These are phyloP conservation scores for Mycena crocata DNA, from an alignment of 768 basidiomycete genomes.

Conservation along the genomic window DNA sequence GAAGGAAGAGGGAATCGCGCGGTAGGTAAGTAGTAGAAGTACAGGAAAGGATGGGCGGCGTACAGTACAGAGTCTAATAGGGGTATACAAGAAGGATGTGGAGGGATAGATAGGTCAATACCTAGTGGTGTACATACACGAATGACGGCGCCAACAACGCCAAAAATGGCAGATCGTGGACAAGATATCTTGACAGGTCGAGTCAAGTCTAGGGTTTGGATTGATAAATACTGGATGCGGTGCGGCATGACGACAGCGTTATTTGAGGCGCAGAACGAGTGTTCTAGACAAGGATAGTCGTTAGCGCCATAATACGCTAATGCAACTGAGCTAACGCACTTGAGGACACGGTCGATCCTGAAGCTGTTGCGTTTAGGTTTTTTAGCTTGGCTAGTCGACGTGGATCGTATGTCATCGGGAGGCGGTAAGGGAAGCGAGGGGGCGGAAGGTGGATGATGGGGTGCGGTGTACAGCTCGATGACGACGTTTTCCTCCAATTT, in stretches of 20 bases:
- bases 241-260: neutral
- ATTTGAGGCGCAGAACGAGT: slow-evolving; percentile 22
- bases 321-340: slow-evolving; percentile 1
- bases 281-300: slow-evolving; percentile 8
- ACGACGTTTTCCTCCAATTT: slow-evolving; percentile 13
- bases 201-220: neutral
- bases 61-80: neutral
- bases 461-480: slow-evolving; percentile 14
- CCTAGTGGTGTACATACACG: too few relatives aligned
- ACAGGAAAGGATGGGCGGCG: neutral
- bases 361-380: slow-evolving; percentile 11
- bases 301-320: neutral
- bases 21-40: neutral
- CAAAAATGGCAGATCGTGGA: neutral
- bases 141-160: too few relatives aligned
- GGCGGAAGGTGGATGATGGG: neutral
- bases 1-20: neutral
- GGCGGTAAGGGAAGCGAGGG: neutral
- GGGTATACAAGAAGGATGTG: too few relatives aligned
- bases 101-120: too few relatives aligned
- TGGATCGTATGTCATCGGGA: too few relatives aligned
- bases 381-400: neutral
- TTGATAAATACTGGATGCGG: neutral
- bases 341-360: slow-evolving; percentile 21
- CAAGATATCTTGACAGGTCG: neutral